Percentiles rank a stretch among this genome's conserved stretches.
phyloP scores from a whole-genome alignment of 2,329 filamentous ascomycete species.

The Colletotrichum falcatum region DNA sequence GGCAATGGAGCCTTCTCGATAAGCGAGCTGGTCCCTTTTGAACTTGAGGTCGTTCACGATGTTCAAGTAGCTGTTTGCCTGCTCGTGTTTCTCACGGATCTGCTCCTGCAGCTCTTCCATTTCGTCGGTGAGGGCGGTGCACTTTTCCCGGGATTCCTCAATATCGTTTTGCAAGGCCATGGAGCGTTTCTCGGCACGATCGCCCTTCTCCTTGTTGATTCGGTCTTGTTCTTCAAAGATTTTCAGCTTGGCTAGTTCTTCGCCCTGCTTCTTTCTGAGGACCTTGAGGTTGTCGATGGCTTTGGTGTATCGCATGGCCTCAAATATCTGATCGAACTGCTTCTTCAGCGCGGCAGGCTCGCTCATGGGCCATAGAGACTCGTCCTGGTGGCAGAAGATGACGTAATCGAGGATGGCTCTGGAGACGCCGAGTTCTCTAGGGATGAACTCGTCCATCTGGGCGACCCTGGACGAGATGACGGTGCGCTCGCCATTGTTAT shows the following conservation, averaged over 20 bases:
- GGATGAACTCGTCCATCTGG: constrained; percentile 86
- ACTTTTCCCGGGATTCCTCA: constrained; percentile 69
- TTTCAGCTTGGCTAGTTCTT: constrained; percentile 78
- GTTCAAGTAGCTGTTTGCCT: constrained; percentile 78
- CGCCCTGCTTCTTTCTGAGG: constrained; percentile 84
- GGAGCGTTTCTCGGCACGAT: constrained; percentile 75
- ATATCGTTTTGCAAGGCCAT: constrained; percentile 75
- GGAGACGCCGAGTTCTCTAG: constrained; percentile 88
- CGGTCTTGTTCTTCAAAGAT: constrained; percentile 83
- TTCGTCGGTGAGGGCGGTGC: constrained; percentile 67
- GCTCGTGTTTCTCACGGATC: constrained; percentile 75
- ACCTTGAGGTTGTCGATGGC: constrained; percentile 95
- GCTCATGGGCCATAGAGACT: constrained; percentile 96
- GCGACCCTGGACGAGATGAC: constrained; percentile 83
- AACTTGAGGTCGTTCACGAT: constrained; percentile 81
- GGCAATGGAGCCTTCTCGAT: constrained; percentile 76
- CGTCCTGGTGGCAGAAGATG: constrained; percentile 99
- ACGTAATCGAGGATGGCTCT: constrained; percentile 91
- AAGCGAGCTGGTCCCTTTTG: constrained; percentile 80
- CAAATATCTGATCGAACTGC: constrained; percentile 97
- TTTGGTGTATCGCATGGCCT: constrained; percentile 96
- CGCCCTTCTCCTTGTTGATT: constrained; percentile 85
- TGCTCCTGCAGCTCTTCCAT: constrained; percentile 70
- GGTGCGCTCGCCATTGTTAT: constrained; percentile 82
- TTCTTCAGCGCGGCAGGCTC: constrained; percentile 89